phyloP scores from a whole-genome alignment of 441 rosid genomes.

The Adansonia grandidieri region DNA sequence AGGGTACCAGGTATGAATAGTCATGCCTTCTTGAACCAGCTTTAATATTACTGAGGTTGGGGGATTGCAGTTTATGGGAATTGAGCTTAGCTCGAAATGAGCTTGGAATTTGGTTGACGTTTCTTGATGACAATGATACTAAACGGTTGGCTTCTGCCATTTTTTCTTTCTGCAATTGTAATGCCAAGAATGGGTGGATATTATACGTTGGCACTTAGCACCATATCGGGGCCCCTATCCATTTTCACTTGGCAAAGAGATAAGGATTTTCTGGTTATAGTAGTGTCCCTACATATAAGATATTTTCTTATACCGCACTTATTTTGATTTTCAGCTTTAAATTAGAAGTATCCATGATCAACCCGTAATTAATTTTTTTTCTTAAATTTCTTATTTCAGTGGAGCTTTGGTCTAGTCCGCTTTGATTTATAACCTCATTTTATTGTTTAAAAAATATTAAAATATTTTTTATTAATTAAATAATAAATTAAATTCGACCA shows the following conservation, averaged over 20 bases:
- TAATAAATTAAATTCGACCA: too few relatives aligned
- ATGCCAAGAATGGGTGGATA: slow-evolving; percentile 7
- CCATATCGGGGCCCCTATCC: background rate
- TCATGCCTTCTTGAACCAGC: slow-evolving; percentile 31
- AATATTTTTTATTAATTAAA: too few relatives aligned
- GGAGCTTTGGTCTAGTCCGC: too few relatives aligned
- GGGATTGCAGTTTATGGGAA: slow-evolving; percentile 13
- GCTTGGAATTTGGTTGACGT: slow-evolving; percentile 28
- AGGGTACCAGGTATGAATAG: slow-evolving; percentile 26
- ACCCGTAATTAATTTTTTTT: too few relatives aligned
- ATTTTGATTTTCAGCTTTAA: background rate
- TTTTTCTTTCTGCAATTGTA: background rate
- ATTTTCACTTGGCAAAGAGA: background rate
- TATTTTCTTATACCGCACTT: background rate
- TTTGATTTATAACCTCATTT: too few relatives aligned
- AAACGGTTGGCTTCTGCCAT: slow-evolving; percentile 28
- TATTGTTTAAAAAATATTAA: too few relatives aligned
- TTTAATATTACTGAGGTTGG: slow-evolving; percentile 4
- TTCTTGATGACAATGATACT: slow-evolving; percentile 24
- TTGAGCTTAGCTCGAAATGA: slow-evolving; percentile 11
- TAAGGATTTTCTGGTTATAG: slow-evolving; percentile 11
- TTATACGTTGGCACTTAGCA: background rate
- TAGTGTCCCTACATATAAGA: background rate
- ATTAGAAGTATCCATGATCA: background rate
- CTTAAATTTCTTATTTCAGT: too few relatives aligned